phyloP scores from a whole-genome alignment of 768 basidiomycete species.

The Hypholoma fasciculare region DNA sequence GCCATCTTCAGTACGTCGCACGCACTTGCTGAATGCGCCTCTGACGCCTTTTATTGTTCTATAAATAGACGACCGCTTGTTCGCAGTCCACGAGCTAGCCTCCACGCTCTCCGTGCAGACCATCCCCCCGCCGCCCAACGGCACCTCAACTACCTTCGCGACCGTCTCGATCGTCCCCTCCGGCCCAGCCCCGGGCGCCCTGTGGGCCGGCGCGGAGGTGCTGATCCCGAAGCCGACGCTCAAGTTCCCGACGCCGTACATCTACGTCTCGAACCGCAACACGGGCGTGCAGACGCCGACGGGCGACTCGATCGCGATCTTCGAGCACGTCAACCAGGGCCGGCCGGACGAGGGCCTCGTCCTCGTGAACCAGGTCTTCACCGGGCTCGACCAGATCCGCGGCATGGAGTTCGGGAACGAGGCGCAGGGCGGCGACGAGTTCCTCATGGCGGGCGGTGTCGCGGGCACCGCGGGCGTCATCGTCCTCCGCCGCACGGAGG shows the following conservation, averaged over 20 bases:
- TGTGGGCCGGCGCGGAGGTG: slow-evolving; percentile 62
- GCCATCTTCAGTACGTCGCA: slow-evolving; percentile 29
- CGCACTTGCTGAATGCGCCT: too few relatives aligned
- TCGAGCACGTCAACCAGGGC: slow-evolving; percentile 42
- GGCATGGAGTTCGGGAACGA: slow-evolving; percentile 63
- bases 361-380: slow-evolving; percentile 55
- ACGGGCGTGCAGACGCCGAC: slow-evolving; percentile 44
- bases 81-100: slow-evolving; percentile 54
- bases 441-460: slow-evolving; percentile 53
- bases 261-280: slow-evolving; percentile 74
- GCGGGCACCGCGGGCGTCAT: slow-evolving; percentile 56
- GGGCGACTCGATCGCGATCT: slow-evolving; percentile 65
- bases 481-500: slow-evolving; percentile 54
- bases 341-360: slow-evolving; percentile 29
- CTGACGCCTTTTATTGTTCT: too few relatives aligned
- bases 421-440: slow-evolving; percentile 45
- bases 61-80: slow-evolving; percentile 45
- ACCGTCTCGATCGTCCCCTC: slow-evolving; percentile 50
- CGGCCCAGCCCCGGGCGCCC: slow-evolving; percentile 23
- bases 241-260: slow-evolving; percentile 50
- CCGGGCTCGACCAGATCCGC: slow-evolving; percentile 61
- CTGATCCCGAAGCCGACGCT: slow-evolving; percentile 51
- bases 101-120: slow-evolving; percentile 59
- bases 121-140: slow-evolving; percentile 50
- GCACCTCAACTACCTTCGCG: slow-evolving; percentile 50